Evolutionary conservation across 2,329 filamentous ascomycete species (phyloP).

Genomic region (Neofusicoccum parvum): DNA sequence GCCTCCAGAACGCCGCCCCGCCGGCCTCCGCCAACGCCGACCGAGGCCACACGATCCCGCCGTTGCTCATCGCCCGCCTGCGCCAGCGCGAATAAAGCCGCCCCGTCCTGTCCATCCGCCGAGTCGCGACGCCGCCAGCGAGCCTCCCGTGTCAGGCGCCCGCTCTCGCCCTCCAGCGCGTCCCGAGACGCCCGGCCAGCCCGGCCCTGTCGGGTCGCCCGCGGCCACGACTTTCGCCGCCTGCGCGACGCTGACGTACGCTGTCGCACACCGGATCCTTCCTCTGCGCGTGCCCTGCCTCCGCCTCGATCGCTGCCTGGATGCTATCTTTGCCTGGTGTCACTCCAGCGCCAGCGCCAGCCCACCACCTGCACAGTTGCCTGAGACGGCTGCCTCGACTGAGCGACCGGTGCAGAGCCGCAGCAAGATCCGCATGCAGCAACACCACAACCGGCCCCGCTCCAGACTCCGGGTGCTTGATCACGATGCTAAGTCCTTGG

Average conservation of each 20-base stretch:
- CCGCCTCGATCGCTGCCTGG: background rate
- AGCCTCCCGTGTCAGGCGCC: background rate
- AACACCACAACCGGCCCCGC: background rate
- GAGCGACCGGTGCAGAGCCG: background rate
- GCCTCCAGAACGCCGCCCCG: background rate
- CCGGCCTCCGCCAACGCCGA: background rate
- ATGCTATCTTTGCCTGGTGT: background rate
- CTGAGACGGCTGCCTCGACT: background rate
- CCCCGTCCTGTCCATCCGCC: background rate
- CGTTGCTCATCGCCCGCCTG: too few species aligned
- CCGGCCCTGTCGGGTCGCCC: background rate
- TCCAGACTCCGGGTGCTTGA: conserved; percentile 4
- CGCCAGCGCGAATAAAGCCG: too few species aligned
- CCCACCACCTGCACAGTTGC: too few species aligned
- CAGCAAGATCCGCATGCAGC: background rate
- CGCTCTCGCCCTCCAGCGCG: background rate
- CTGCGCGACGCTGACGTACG: background rate
- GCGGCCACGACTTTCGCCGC: background rate
- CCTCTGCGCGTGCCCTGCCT: background rate
- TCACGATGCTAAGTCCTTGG: background rate
- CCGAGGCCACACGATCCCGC: too few species aligned
- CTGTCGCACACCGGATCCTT: conserved; percentile 2
- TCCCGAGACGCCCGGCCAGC: background rate
- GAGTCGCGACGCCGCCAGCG: background rate
- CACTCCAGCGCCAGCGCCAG: background rate